Base-by-base conservation (phyloP, 2,329 filamentous ascomycete species). In the Sclerotinia borealis region DNA sequence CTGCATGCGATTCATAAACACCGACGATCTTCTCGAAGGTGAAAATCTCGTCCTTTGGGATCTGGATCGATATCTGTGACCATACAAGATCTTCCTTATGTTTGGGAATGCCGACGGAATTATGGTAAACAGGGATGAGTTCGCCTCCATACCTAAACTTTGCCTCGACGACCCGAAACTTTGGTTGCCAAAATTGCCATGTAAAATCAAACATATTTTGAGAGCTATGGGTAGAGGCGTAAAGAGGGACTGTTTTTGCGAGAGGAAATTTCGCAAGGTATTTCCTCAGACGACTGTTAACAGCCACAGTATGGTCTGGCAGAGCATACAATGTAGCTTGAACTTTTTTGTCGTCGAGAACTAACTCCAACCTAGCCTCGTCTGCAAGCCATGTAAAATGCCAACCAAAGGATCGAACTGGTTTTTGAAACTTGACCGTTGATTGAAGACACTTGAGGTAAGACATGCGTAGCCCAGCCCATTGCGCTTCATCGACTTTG, bases 321-420 rank as follows among this genome's bases (percentile, higher is more conserved):
- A 31, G 1, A 48, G 78, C 77, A 66, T 77, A 83, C 5, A 85
- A 65, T 0, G 76, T 72, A 81, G 84, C 85, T 60, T 76, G 71
- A 9, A 77, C 70, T 25, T 67, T 64, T 3, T 63, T 52, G 7
- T 71, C 67, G 17, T 74, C 72, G 17, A 78, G 69, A 6, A 69
- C 50, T 72, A 82, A 71, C 29, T 79, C 75, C n/a, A 82, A 65
- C 6, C 68, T 72, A 3, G 77, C 78, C 11, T 67, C 6, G 1
- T 31, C 1, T 70, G 39, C 4, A 78, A 78, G 10, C 75, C 74
- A 64, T 81, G 83, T 4, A 67, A 65, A 4, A 78, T 71, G 25
- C 73, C 77, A 55, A 9, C 10, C 7, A 22, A 55, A 55, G 3
- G 52, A 55, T 6, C 52, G 37, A 2, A 43, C 52, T 31, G 37